Conservation (phyloP, 2,329 filamentous ascomycete genomes). For the Penicillium aurantiogriseum region DNA sequence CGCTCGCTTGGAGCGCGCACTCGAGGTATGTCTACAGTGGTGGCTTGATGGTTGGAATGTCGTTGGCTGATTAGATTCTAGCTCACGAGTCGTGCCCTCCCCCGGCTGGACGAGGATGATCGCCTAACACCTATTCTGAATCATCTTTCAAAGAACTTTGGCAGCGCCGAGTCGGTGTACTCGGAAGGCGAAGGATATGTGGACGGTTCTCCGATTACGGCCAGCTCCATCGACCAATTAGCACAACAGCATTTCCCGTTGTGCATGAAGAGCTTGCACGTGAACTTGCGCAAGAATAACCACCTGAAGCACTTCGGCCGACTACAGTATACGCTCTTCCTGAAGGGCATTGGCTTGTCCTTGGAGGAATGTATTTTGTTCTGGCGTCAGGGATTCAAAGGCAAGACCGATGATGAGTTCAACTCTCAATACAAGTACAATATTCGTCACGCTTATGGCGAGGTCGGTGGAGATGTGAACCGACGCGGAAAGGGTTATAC, state of each 20-base stretch:
- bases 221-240: conserved; percentile 74
- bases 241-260: conserved; percentile 78
- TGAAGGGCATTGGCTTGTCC: conserved; percentile 90
- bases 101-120: conserved; percentile 93
- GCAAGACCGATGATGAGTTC: conserved; percentile 89
- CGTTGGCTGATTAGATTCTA: conserved; percentile 37
- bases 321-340: conserved; percentile 91
- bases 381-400: conserved; percentile 83
- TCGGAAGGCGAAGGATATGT: conserved; percentile 63
- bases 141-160: conserved; percentile 93
- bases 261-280: conserved; percentile 92
- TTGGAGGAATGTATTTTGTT: conserved; percentile 91
- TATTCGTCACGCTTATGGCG: conserved; percentile 89
- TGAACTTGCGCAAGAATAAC: conserved; percentile 76
- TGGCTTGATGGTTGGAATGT: conserved; percentile 8
- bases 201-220: conserved; percentile 70
- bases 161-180: conserved; percentile 83
- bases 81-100: conserved; percentile 86
- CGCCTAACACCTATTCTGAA: conserved; percentile 72
- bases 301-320: conserved; percentile 93
- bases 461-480: conserved; percentile 90
- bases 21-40: conserved; percentile 63
- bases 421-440: conserved; percentile 99
- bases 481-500: conserved; percentile 83
- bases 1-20: conserved; percentile 70